Evolutionary conservation across 140 eudicot species (phyloP).

Genomic region (Ambrosia hybrid): DNA sequence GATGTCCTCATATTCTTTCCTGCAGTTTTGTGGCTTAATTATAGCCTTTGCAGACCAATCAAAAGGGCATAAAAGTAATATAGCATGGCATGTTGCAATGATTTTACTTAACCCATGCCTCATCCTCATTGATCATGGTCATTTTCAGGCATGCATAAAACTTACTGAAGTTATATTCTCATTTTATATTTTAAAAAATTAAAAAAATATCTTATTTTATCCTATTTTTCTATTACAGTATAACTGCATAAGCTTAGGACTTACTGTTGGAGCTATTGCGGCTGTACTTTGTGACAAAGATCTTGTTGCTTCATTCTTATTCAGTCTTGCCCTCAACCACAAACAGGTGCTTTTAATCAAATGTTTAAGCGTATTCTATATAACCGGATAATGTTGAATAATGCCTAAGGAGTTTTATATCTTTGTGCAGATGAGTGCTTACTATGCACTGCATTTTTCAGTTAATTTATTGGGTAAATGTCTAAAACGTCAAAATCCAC

Average conservation of each 20-base stretch:
- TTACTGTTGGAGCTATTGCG: constrained; percentile 79
- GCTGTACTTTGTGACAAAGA: constrained; percentile 72
- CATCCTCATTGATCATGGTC: constrained; percentile 94
- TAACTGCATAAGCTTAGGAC: constrained; percentile 92
- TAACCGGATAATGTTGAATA: background rate
- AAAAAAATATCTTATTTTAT: background rate
- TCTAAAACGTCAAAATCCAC: constrained; percentile 63
- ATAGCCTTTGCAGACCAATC: constrained; percentile 38
- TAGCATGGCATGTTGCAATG: constrained; percentile 72
- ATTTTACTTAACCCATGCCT: constrained; percentile 87
- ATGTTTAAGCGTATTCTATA: background rate
- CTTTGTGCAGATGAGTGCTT: constrained; percentile 91
- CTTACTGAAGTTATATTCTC: constrained; percentile 13
- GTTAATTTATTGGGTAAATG: constrained; percentile 81
- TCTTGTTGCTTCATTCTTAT: constrained; percentile 71
- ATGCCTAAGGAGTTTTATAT: constrained; percentile 13
- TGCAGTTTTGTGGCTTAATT: constrained; percentile 71
- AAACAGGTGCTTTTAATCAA: constrained; percentile 66
- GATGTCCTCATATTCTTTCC: constrained; percentile 93
- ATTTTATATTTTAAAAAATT: background rate
- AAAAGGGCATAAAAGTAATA: constrained; percentile 34
- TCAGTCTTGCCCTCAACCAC: constrained; percentile 85
- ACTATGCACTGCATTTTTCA: constrained; percentile 89
- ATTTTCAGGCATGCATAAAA: constrained; percentile 72
- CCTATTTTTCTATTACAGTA: constrained; percentile 37